Evolutionary conservation across 202 grass and related monocot genomes (phyloP).

Genomic region (Cymbopogon flexuosus): DNA sequence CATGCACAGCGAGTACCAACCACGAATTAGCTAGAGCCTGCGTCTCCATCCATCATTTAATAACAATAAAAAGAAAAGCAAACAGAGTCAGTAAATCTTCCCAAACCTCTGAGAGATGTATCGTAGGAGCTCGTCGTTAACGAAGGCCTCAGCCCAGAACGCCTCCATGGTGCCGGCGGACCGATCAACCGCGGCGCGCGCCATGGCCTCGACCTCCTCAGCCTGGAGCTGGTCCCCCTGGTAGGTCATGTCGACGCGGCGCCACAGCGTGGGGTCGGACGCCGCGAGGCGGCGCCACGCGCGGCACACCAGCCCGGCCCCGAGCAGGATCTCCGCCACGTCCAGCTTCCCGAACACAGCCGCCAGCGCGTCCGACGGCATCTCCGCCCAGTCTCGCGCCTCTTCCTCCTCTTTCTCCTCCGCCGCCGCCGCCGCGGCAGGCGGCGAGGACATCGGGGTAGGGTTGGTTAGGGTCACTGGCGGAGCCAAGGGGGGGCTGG

Average conservation of each 20-base stretch:
- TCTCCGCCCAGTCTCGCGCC: slow-evolving; percentile 43
- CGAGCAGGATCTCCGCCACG: slow-evolving; percentile 27
- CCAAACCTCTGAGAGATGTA: slow-evolving; percentile 42
- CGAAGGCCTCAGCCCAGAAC: slow-evolving; percentile 35
- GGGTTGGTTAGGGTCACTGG: slow-evolving; percentile 33
- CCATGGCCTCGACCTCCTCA: slow-evolving; percentile 34
- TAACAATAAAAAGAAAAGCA: not conserved
- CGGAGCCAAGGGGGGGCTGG: too few species aligned
- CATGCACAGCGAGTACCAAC: not conserved
- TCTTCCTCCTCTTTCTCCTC: not conserved
- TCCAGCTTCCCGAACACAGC: slow-evolving; percentile 46
- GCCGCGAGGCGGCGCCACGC: slow-evolving; percentile 39
- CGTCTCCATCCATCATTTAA: not conserved
- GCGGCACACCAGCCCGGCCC: slow-evolving; percentile 41
- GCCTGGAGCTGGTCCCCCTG: slow-evolving; percentile 30
- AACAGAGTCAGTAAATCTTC: not conserved
- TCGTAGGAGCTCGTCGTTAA: slow-evolving; percentile 38
- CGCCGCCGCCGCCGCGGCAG: not conserved
- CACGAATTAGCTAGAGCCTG: not conserved
- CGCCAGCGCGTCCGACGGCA: slow-evolving; percentile 44
- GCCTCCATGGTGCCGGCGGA: slow-evolving; percentile 44
- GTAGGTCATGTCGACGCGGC: slow-evolving; percentile 42
- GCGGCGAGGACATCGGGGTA: not conserved
- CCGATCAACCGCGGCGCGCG: slow-evolving; percentile 42
- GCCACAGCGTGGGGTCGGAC: slow-evolving; percentile 36